Percentiles rank a stretch among this genome's conserved stretches.
These are phyloP conservation scores for Colletotrichum spaethianum DNA, from an alignment of 2,329 filamentous ascomycete genomes.

Conservation along the genomic window DNA sequence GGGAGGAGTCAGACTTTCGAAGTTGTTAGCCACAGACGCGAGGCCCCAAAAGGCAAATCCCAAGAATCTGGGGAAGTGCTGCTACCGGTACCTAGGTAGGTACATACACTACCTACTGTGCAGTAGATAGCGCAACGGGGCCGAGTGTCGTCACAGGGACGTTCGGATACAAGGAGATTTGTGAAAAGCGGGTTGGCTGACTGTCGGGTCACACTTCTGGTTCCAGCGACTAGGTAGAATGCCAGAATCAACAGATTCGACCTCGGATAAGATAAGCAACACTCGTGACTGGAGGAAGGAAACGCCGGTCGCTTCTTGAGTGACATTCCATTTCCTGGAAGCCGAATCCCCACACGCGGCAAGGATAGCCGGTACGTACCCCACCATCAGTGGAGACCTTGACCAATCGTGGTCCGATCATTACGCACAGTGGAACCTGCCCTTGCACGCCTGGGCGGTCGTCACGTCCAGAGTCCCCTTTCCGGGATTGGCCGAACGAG, in stretches of 20 bases:
- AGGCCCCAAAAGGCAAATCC: constrained; percentile 4
- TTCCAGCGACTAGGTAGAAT: not conserved
- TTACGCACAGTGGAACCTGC: constrained; percentile 30
- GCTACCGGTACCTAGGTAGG: no score
- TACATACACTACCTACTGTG: no score
- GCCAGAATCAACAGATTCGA: constrained; percentile 1
- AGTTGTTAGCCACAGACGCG: constrained; percentile 9
- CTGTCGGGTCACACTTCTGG: not conserved
- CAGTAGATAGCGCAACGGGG: not conserved
- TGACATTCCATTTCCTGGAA: constrained; percentile 5
- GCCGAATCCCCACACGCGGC: constrained; percentile 7
- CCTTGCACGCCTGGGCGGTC: constrained; percentile 8
- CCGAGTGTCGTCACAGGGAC: not conserved
- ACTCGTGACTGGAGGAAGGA: constrained; percentile 20
- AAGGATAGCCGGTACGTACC: constrained; percentile 12
- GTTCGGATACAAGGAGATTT: not conserved
- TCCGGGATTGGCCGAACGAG: constrained; percentile 37
- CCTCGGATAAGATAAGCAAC: constrained; percentile 25
- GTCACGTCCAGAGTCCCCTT: constrained; percentile 12
- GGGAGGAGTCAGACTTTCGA: constrained; percentile 1
- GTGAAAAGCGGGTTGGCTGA: not conserved
- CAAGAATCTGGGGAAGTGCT: constrained; percentile 8
- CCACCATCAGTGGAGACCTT: not conserved
- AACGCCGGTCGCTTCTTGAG: not conserved
- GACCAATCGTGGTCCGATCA: constrained; percentile 21